Base-by-base conservation (phyloP, 441 rosid species). In the Populus hybrid region DNA sequence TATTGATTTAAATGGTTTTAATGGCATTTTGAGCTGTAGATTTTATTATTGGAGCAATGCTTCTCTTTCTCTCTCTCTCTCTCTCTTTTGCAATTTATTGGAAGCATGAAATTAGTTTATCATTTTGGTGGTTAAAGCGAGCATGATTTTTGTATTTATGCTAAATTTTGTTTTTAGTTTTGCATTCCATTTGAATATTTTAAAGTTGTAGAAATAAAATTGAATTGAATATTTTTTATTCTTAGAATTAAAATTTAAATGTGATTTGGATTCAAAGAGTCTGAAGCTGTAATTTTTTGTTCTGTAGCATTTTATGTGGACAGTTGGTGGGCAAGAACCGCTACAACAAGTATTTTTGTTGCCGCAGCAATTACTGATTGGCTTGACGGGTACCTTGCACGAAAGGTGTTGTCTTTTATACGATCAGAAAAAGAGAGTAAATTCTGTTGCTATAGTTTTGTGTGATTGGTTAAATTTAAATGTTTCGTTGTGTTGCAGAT, bases 311-410 rank as follows among this genome's bases (percentile, higher is more conserved):
- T 93, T 82, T 93, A 91, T 64, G 81, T 91, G 78, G 98, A 95
- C 85, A 86, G 87, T 78, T 87, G 94, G 93, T 93, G 90, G 97
- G 98, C 91, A 12, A 91, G 85, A 75, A 92, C 97, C 20, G 91
- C 95, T 11, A 95, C 99, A 24, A 92, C 98, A 14, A 87, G 94
- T 80, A 89, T 95, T 78, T 95, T 95, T 80, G 83, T 95, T 76
- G 93, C 91, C 30, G 98, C 99, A 26, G 95, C 99, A 12, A 79
- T 95, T 76, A 95, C 99, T 7, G 99, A 95, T 82, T 95, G 98
- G 99, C 98, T 95, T 42, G 99, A 95, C 71, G 99, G 99, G 20
- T 95, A 95, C 83, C 83, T 95, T 76, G 99, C 99, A 2, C 82
- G 98, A 40, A 95, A 89, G 95, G 99, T 95, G 83, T 71, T 34